Percentiles rank a stretch among this genome's conserved stretches.
phyloP scores from a whole-genome alignment of 1,284 basidiomycete genomes.

The Entoloma clypeatum region DNA sequence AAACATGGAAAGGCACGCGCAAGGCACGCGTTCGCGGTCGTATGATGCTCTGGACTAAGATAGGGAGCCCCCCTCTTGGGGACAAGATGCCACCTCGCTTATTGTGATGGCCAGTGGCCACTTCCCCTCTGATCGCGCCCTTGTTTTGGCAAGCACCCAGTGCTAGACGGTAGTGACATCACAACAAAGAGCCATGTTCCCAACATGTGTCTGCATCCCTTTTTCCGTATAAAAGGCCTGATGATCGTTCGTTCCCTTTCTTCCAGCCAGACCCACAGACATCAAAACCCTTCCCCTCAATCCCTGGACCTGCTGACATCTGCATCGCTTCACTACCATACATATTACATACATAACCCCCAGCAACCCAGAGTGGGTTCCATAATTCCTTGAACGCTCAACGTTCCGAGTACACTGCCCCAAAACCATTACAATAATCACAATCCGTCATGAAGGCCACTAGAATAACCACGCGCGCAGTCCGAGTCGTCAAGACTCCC shows the following conservation, averaged over 20 bases:
- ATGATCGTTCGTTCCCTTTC: slow-evolving; percentile 1
- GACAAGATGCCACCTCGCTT: too few relatives aligned
- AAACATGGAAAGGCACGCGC: too few relatives aligned
- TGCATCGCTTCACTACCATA: slow-evolving; percentile 8
- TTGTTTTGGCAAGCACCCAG: slow-evolving; percentile 18
- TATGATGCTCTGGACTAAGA: too few relatives aligned
- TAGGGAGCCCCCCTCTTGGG: too few relatives aligned
- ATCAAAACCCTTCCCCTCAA: neutral
- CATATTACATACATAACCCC: slow-evolving; percentile 8
- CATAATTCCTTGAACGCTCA: too few relatives aligned
- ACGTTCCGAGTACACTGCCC: too few relatives aligned
- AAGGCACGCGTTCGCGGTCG: too few relatives aligned
- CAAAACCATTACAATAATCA: neutral
- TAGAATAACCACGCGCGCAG: slow-evolving; percentile 12
- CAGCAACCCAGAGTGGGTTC: too few relatives aligned
- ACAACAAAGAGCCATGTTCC: slow-evolving; percentile 24
- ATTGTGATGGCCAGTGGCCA: too few relatives aligned
- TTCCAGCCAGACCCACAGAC: slow-evolving; percentile 8
- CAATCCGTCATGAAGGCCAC: slow-evolving; percentile 15
- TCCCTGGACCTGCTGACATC: slow-evolving; percentile 7
- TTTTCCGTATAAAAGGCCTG: slow-evolving; percentile 19
- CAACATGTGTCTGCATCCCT: slow-evolving; percentile 22
- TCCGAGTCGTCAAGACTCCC: slow-evolving; percentile 10
- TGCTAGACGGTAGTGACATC: too few relatives aligned
- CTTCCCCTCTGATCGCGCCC: too few relatives aligned